Evolutionary conservation across 2,329 filamentous ascomycete species (phyloP), one percentile per base, ranked within the genome.

Genomic region (Alternaria longipes): DNA sequence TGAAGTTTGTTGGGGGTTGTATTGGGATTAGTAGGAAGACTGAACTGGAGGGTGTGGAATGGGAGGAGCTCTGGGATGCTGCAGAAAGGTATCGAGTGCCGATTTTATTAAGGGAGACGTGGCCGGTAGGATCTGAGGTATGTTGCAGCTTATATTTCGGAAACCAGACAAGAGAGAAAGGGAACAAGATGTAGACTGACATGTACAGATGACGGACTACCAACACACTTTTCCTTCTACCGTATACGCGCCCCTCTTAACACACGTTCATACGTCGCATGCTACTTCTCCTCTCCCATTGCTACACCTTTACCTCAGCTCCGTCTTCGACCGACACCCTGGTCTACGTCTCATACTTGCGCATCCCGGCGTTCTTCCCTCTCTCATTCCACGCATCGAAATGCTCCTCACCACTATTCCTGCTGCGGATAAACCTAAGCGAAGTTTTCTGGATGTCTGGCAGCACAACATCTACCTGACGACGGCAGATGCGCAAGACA

Each of bases 401-500:
- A 78, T 32, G 52, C 49, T 72, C 0, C 62, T 69, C 36, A 60
- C 30, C 77, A 72, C 55, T 28, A 60, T 72, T 8, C 66, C 67
- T 2, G 32, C 28, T 8, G 24, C 54, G 22, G 62, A 66, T 30
- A 71, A 63, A 54, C 69, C 71, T 0, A 68, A 63, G 12, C 72
- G 74, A 59, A 58, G 74, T 0, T 83, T 88, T 47, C 68, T 74
- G 14, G 77, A 85, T 12, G 84, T 87, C 2, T 89, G 84, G 80
- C 80, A 83, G 47, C 75, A 81, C 59, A 89, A 89, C 59, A 74
- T 88, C 11, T 88, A 84, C 82, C 71, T 89, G 26, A 87, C 86
- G 1, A 87, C 85, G 2, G 84, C 81, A 54, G 86, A 86, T 3
- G 81, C 84, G 57, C 86, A 84, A 72, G 81, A 81, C 28, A 60